These are phyloP conservation scores for Lactuca saligna DNA, from an alignment of 129 eudicot genomes.

Conservation along the genomic window DNA sequence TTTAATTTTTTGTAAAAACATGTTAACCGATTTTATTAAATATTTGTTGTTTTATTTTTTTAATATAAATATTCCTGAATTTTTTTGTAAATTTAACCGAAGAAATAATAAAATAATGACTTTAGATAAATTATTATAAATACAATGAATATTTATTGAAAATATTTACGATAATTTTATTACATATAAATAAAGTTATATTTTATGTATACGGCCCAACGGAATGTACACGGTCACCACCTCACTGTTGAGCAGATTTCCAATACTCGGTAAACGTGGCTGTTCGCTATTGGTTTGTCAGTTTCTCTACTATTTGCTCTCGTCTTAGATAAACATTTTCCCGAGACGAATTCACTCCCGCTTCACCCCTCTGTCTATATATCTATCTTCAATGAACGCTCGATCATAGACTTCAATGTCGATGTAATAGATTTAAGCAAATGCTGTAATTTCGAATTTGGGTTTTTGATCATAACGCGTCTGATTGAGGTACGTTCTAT, in stretches of 20 bases:
- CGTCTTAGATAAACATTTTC: not conserved
- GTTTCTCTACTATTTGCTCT: not conserved
- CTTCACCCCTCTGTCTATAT: not conserved
- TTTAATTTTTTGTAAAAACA: no score
- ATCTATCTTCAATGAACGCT: not conserved
- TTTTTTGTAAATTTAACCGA: no score
- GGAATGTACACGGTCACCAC: not conserved
- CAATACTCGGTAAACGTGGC: slow-evolving; percentile 10
- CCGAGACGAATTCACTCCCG: slow-evolving; percentile 6
- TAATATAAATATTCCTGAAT: no score
- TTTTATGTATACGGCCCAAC: no score
- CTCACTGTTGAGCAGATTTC: not conserved
- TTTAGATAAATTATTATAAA: no score
- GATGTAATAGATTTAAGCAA: not conserved
- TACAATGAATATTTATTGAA: no score
- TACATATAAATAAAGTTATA: no score
- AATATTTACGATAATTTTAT: no score
- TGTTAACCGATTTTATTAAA: no score
- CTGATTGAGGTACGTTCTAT: slow-evolving; percentile 18
- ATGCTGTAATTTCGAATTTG: not conserved
- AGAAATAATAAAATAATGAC: no score
- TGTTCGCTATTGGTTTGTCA: not conserved
- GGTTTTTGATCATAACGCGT: not conserved
- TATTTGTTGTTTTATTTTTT: no score
- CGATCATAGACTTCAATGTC: slow-evolving; percentile 6